These are phyloP conservation scores for Aspergillus homomorphus DNA, from an alignment of 495 filamentous ascomycete genomes.

Conservation along the genomic window DNA sequence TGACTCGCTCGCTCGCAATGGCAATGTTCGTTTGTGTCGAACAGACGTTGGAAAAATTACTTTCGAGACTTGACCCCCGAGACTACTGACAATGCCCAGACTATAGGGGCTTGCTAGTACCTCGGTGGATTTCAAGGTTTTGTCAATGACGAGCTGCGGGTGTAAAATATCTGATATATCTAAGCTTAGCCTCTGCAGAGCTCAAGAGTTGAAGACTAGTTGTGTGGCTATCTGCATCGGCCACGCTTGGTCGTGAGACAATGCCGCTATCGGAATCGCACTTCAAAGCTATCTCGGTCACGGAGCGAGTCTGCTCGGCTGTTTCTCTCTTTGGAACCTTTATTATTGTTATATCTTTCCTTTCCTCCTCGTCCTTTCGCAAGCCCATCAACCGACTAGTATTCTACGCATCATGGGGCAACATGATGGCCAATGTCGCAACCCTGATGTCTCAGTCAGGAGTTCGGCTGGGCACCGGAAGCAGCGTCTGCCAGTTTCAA, in stretches of 20 bases:
- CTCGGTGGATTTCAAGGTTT: not conserved
- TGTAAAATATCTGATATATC: not conserved
- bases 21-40: not conserved
- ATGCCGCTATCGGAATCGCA: slow-evolving; percentile 26
- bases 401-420: slow-evolving; percentile 83
- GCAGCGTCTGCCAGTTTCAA: slow-evolving; percentile 69
- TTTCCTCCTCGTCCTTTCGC: slow-evolving; percentile 43
- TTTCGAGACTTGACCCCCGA: not conserved
- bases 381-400: slow-evolving; percentile 89
- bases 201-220: not conserved
- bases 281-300: slow-evolving; percentile 49
- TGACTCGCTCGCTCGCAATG: not conserved
- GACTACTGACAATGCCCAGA: not conserved
- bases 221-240: not conserved
- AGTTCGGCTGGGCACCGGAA: slow-evolving; percentile 38
- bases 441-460: slow-evolving; percentile 69
- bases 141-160: no score
- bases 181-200: not conserved
- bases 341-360: slow-evolving; percentile 73
- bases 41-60: not conserved
- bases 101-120: slow-evolving; percentile 7
- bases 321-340: slow-evolving; percentile 70
- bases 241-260: slow-evolving; percentile 8
- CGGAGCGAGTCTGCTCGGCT: slow-evolving; percentile 65
- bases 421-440: slow-evolving; percentile 75